These are phyloP conservation scores for Sodiomyces alkalinus DNA, from an alignment of 2,329 filamentous ascomycete genomes.

Conservation along the genomic window DNA sequence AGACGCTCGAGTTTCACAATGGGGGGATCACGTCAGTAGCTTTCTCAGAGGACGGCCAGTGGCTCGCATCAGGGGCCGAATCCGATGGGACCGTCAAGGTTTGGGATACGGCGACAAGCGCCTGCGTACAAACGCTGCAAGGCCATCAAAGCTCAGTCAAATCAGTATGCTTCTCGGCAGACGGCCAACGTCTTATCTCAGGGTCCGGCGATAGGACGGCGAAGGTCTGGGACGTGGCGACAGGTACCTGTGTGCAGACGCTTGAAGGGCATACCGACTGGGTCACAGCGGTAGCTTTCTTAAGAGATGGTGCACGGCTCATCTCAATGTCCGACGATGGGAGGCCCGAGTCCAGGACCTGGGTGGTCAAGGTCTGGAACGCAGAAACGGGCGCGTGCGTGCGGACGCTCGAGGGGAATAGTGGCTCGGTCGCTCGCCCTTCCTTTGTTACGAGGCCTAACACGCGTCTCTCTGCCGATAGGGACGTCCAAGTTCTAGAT, in stretches of 20 bases:
- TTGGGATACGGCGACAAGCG: slow-evolving; percentile 5
- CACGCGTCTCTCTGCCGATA: slow-evolving; percentile 1
- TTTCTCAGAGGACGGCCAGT: slow-evolving; percentile 9
- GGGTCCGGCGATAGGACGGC: slow-evolving; percentile 5
- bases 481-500: slow-evolving; percentile 1
- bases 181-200: slow-evolving; percentile 7
- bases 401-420: slow-evolving; percentile 10
- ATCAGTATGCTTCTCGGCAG: slow-evolving; percentile 9
- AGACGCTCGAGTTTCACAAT: slow-evolving; percentile 9
- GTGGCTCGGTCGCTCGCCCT: not conserved
- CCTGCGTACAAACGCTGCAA: slow-evolving; percentile 8
- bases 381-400: slow-evolving; percentile 1
- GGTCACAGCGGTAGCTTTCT: slow-evolving; percentile 8
- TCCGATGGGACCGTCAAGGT: slow-evolving; percentile 6
- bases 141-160: slow-evolving; percentile 5
- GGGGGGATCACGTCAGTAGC: slow-evolving; percentile 3
- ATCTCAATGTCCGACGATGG: slow-evolving; percentile 5
- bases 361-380: slow-evolving; percentile 9
- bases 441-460: slow-evolving; percentile 1
- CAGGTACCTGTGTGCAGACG: slow-evolving; percentile 4
- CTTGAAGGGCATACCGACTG: slow-evolving; percentile 7
- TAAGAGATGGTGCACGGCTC: slow-evolving; percentile 6
- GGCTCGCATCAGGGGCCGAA: slow-evolving; percentile 6
- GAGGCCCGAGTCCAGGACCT: too few species aligned
- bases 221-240: slow-evolving; percentile 7